Evolutionary conservation across 2,329 filamentous ascomycete genomes (phyloP).

Genomic region (Lojkania enalia): DNA sequence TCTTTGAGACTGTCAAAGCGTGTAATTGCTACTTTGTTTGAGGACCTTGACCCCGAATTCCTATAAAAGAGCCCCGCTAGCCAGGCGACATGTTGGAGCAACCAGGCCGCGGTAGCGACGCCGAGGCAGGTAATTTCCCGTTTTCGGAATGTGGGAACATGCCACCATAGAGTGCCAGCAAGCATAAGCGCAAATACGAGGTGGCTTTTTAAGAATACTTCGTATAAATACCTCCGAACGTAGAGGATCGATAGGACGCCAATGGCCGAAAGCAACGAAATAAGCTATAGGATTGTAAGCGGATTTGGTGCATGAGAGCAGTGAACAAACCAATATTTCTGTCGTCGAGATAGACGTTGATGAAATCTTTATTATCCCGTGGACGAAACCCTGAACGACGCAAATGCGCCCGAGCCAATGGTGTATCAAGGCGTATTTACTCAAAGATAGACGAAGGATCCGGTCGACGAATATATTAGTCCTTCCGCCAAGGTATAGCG

Average conservation of each 20-base stretch:
- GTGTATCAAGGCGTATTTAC: conserved; percentile 10
- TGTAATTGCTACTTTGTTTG: not conserved
- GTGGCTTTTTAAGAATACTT: conserved; percentile 15
- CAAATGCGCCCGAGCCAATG: conserved; percentile 15
- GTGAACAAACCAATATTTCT: conserved; percentile 3
- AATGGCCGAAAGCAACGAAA: conserved; percentile 7
- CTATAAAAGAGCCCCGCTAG: conserved; percentile 7
- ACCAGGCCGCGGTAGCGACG: conserved; percentile 1
- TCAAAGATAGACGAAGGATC: conserved; percentile 6
- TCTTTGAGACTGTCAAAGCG: not conserved
- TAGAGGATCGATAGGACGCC: conserved; percentile 9
- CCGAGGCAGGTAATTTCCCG: not conserved
- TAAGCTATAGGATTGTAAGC: conserved; percentile 7
- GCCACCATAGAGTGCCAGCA: conserved; percentile 7
- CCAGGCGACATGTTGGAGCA: conserved; percentile 7
- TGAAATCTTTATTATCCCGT: conserved; percentile 4
- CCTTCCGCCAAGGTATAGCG: conserved; percentile 13
- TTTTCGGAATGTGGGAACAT: conserved; percentile 1
- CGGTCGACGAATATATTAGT: conserved; percentile 12
- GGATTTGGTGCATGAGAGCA: not conserved
- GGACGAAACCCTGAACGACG: conserved; percentile 12
- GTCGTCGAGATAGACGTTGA: not conserved
- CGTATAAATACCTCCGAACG: conserved; percentile 16
- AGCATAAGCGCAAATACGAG: conserved; percentile 7
- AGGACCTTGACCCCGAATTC: not conserved